Evolutionary conservation across 306 rosid species (phyloP), one percentile per base, ranked within the genome.

Genomic region (Trichosanthes truncata): DNA sequence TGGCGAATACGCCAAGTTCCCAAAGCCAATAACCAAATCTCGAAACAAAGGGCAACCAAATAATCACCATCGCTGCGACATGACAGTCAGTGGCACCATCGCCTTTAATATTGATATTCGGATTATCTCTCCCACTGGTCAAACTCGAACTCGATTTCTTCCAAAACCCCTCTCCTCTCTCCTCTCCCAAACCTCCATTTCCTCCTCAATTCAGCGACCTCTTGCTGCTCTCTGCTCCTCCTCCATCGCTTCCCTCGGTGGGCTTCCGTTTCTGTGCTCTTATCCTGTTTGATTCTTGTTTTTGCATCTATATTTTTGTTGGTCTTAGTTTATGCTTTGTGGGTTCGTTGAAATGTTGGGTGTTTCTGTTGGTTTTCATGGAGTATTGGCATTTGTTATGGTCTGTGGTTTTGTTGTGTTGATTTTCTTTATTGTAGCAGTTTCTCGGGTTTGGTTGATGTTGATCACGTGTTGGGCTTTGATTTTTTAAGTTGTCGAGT

Each of bases 21-120:
- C 25, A 36, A 59, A 40, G 7, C 74, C 74, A 72, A 43, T 72
- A 72, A 73, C 46, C 77, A 73, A 31, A 48, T 73, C 59, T 49
- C 74, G 49, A 66, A 59, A 17, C 48, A 66, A 66, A 66, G 21
- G 23, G 6, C 12, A 35, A 17, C 40, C 73, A 8, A 20, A 6
- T 21, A n/a, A n/a, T n/a, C 48, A 4, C 69, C 69, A 66, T 66
- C 74, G 46, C 46, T 23, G 59, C 53, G 76, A 71, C 36, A 71
- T 71, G 76, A 71, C 76, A 71, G 45, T 71, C 76, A 71, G 76
- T 71, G 76, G 76, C 76, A 48, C 7, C 36, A 48, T 74, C 43
- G 61, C 78, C 78, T 73, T 73, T 73, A 51, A 48, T 74, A 48
- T 74, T 31, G 45, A 74, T 51, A 49, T 74, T 74, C 78, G 61